phyloP scores from a whole-genome alignment of 2,329 filamentous ascomycete species.

The Annulohypoxylon truncatum region DNA sequence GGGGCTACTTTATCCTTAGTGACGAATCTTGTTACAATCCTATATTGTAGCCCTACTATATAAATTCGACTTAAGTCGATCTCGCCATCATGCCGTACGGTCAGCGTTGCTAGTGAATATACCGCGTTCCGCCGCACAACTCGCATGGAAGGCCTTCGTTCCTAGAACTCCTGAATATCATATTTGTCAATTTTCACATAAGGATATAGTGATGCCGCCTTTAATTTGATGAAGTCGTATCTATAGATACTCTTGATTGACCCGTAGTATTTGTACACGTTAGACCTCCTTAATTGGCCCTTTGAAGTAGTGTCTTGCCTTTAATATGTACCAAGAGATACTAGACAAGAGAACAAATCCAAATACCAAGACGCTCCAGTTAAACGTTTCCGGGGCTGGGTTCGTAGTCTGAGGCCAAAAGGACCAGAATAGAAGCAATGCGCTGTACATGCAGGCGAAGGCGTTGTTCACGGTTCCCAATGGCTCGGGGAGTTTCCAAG shows the following conservation, averaged over 20 bases:
- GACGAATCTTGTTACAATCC: too few relatives aligned
- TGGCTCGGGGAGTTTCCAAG: conserved; percentile 64
- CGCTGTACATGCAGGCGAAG: conserved; percentile 64
- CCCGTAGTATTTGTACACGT: neutral
- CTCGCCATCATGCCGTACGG: too few relatives aligned
- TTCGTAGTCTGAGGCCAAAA: conserved; percentile 59
- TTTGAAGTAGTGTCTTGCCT: conserved; percentile 57
- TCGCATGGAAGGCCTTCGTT: too few relatives aligned
- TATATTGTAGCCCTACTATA: too few relatives aligned
- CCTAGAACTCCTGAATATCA: too few relatives aligned
- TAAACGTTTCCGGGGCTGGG: conserved; percentile 55
- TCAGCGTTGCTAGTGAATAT: too few relatives aligned
- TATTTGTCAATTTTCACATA: too few relatives aligned
- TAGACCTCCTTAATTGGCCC: conserved; percentile 54
- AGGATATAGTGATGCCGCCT: neutral
- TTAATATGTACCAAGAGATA: conserved; percentile 59
- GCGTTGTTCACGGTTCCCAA: conserved; percentile 65
- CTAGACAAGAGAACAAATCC: conserved; percentile 57
- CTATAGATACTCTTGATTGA: neutral
- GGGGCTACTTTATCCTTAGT: too few relatives aligned
- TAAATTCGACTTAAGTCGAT: too few relatives aligned
- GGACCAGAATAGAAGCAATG: conserved; percentile 68
- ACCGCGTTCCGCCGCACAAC: too few relatives aligned
- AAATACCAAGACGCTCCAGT: conserved; percentile 61
- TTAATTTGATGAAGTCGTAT: neutral